Evolutionary conservation across 305 asterid species (phyloP).

Genomic region (Fraxinus dipetala): DNA sequence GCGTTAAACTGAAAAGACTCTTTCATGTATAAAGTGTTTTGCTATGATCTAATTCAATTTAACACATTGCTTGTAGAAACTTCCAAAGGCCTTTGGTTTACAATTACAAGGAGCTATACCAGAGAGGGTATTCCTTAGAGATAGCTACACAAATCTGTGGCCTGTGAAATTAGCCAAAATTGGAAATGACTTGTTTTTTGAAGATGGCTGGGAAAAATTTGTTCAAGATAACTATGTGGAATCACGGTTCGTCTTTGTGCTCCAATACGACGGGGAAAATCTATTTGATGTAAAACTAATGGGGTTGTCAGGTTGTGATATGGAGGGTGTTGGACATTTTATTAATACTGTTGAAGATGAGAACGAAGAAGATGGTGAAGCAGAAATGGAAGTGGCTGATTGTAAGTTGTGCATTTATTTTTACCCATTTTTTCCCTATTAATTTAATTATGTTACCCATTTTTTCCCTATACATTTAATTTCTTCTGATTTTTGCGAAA

Average conservation of each 20-base stretch:
- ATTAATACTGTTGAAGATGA: neutral
- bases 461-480: too few species aligned
- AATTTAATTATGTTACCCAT: too few species aligned
- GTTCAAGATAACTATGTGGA: neutral
- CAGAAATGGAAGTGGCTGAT: neutral
- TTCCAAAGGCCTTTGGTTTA: neutral
- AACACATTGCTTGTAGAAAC: neutral
- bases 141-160: neutral
- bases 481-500: too few species aligned
- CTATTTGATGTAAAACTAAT: neutral
- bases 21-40: neutral
- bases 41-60: neutral
- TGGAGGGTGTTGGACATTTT: neutral
- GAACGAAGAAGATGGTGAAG: neutral
- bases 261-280: neutral
- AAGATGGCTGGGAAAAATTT: neutral
- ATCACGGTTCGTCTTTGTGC: neutral
- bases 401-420: neutral
- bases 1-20: neutral
- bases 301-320: neutral
- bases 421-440: neutral
- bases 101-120: neutral
- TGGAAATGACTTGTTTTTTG: neutral
- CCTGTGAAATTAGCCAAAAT: neutral
- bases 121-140: neutral